Conservation (phyloP, 768 basidiomycete genomes). For the Psilocybe tampanensis region DNA sequence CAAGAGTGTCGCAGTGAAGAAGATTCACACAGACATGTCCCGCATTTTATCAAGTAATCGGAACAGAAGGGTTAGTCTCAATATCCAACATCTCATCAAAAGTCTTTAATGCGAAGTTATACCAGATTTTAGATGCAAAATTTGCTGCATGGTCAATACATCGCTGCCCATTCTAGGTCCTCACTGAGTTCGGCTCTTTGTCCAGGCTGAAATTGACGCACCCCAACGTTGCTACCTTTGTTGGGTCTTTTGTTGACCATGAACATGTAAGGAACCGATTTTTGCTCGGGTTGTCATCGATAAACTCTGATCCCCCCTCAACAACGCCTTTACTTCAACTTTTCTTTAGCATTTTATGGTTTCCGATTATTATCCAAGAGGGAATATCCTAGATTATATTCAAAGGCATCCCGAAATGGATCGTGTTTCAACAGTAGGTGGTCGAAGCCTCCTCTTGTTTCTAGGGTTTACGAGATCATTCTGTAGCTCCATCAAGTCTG, state of each 20-base stretch:
- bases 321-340: neutral
- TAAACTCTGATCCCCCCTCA: neutral
- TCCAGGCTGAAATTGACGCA: neutral
- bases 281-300: neutral
- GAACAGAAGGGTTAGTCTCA: neutral
- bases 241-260: neutral
- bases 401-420: neutral
- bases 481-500: constrained; percentile 3
- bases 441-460: neutral
- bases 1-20: constrained; percentile 7
- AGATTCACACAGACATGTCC: neutral
- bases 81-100: neutral
- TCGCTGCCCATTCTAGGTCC: neutral
- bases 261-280: neutral
- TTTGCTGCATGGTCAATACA: neutral
- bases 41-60: neutral
- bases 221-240: neutral
- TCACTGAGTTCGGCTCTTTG: neutral
- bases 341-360: constrained; percentile 4
- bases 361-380: neutral
- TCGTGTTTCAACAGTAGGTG: neutral
- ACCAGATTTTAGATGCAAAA: neutral
- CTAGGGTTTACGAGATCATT: neutral
- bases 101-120: too few relatives aligned
- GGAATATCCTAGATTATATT: constrained; percentile 2